Percentiles rank a stretch among this genome's conserved stretches.
Evolutionary conservation across 352 stramenopile species (phyloP).

Genomic region (Thalassiosira pacifica): DNA sequence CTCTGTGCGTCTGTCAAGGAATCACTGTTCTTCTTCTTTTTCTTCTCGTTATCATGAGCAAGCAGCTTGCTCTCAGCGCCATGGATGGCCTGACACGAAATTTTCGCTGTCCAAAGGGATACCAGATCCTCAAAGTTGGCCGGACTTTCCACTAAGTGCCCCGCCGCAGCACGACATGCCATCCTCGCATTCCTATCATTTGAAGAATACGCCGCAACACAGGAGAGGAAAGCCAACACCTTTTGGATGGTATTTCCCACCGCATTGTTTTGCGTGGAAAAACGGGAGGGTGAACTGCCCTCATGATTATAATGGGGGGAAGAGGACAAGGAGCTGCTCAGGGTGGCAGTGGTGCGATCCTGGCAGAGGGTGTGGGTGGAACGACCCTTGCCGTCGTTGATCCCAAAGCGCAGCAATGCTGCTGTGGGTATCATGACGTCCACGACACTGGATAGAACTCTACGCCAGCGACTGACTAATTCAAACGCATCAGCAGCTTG

Average conservation of each 20-base stretch:
- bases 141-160: conserved; percentile 68
- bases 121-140: conserved; percentile 63
- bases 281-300: background rate
- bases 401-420: conserved; percentile 74
- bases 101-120: conserved; percentile 24
- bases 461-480: conserved; percentile 57
- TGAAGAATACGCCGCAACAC: conserved; percentile 45
- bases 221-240: conserved; percentile 62
- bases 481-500: conserved; percentile 37
- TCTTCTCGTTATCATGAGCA: conserved; percentile 6
- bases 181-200: conserved; percentile 51
- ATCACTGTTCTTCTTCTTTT: background rate
- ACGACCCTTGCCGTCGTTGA: conserved; percentile 67
- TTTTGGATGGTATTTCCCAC: conserved; percentile 34
- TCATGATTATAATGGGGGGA: conserved; percentile 4
- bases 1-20: conserved; percentile 13
- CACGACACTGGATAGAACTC: conserved; percentile 62
- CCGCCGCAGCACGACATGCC: conserved; percentile 60
- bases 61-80: conserved; percentile 31
- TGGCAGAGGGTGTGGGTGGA: conserved; percentile 65
- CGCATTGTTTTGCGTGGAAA: conserved; percentile 27
- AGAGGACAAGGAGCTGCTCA: background rate
- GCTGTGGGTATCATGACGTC: conserved; percentile 71
- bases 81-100: conserved; percentile 57
- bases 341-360: conserved; percentile 24